phyloP scores from a whole-genome alignment of 257 asterid genomes.

The Nicotiana undulata region DNA sequence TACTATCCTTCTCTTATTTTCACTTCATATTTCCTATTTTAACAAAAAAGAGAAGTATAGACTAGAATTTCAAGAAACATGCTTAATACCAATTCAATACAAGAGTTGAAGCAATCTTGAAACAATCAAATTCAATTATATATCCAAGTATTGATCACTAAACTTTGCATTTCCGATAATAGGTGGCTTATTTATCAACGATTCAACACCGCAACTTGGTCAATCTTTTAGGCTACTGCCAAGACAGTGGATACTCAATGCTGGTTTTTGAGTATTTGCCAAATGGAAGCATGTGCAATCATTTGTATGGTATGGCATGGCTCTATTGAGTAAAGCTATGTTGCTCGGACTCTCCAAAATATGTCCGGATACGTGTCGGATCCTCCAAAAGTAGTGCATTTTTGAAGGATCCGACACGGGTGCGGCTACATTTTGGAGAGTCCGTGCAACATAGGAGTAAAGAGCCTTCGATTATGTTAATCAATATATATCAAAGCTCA shows the following conservation, averaged over 20 bases:
- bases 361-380: too few relatives aligned
- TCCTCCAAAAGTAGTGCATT: too few relatives aligned
- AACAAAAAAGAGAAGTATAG: not conserved
- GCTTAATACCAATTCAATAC: not conserved
- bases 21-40: not conserved
- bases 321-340: not conserved
- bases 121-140: not conserved
- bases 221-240: conserved; percentile 59
- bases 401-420: too few relatives aligned
- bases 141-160: not conserved
- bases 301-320: conserved; percentile 52
- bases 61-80: not conserved
- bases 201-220: conserved; percentile 61
- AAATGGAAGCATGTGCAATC: conserved; percentile 55
- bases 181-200: conserved; percentile 46
- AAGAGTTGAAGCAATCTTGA: not conserved
- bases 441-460: too few relatives aligned
- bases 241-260: conserved; percentile 54
- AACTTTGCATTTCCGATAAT: conserved; percentile 11
- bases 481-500: not conserved
- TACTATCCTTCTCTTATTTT: not conserved
- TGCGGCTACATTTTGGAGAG: too few relatives aligned
- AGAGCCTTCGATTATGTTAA: not conserved
- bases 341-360: too few relatives aligned
- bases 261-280: conserved; percentile 63